A percentile compares a stretch with the other conserved stretches of the same genome.
phyloP scores from a whole-genome alignment of 352 stramenopile genomes.

The Bremia lactucae region DNA sequence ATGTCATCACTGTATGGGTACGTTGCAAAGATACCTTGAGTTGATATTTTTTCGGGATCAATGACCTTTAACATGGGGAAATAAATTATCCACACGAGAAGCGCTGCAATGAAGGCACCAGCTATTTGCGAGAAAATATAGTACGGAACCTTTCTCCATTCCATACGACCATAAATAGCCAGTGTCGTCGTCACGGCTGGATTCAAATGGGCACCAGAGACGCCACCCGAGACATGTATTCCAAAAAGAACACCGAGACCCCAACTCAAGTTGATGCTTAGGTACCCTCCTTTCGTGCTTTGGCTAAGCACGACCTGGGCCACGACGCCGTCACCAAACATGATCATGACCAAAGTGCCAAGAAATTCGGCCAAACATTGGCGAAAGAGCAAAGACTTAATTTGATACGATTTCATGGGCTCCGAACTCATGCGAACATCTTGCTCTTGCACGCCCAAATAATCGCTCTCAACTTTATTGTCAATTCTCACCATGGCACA shows the following conservation, averaged over 20 bases:
- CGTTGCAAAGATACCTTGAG: constrained; percentile 36
- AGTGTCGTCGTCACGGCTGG: constrained; percentile 47
- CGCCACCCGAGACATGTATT: constrained; percentile 42
- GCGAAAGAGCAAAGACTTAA: constrained; percentile 30
- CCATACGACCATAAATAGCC: constrained; percentile 33
- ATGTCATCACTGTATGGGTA: constrained; percentile 32
- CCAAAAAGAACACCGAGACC: constrained; percentile 63
- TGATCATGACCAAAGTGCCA: constrained; percentile 50
- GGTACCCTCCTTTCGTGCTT: constrained; percentile 45
- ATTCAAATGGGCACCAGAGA: constrained; percentile 59
- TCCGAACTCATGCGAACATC: constrained; percentile 14
- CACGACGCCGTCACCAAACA: constrained; percentile 55
- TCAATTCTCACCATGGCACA: constrained; percentile 17
- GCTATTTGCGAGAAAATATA: constrained; percentile 46
- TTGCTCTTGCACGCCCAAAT: constrained; percentile 21
- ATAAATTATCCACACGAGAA: constrained; percentile 44
- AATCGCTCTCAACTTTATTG: constrained; percentile 28
- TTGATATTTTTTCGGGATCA: constrained; percentile 31
- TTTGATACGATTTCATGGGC: constrained; percentile 23
- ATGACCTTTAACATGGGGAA: constrained; percentile 37
- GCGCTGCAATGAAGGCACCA: constrained; percentile 35
- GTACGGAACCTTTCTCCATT: constrained; percentile 45
- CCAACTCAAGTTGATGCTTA: constrained; percentile 65
- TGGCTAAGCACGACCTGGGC: constrained; percentile 47
- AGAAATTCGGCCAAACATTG: constrained; percentile 59